Evolutionary conservation across 306 rosid genomes (phyloP).

Genomic region (Quercus bicolor): DNA sequence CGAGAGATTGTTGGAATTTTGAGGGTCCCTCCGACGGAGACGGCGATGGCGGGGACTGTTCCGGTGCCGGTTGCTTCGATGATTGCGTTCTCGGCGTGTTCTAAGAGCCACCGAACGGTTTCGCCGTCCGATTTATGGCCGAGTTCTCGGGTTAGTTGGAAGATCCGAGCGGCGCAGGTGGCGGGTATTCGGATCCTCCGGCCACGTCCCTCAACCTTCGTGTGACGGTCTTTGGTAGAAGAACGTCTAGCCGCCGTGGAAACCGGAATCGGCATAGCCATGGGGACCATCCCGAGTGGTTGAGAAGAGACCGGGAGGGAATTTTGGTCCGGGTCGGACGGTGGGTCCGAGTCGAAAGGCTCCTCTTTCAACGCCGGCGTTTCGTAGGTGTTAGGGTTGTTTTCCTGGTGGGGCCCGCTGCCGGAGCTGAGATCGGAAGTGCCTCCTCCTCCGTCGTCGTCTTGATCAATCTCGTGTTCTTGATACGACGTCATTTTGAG

Average conservation of each 20-base stretch:
- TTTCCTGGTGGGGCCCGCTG: constrained; percentile 24
- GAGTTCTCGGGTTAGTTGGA: constrained; percentile 44
- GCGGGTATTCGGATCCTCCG: constrained; percentile 54
- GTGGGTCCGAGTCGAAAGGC: constrained; percentile 30
- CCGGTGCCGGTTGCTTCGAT: constrained; percentile 50
- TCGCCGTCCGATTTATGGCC: constrained; percentile 54
- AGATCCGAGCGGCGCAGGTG: constrained; percentile 48
- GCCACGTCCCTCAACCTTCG: constrained; percentile 51
- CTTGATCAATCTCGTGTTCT: constrained; percentile 24
- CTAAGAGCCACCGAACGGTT: constrained; percentile 50
- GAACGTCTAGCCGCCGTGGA: constrained; percentile 15
- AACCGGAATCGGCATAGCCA: constrained; percentile 19
- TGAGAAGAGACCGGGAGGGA: background rate
- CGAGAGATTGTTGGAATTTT: constrained; percentile 37
- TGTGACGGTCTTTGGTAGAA: constrained; percentile 51
- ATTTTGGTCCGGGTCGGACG: constrained; percentile 12
- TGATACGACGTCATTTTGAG: constrained; percentile 24
- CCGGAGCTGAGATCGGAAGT: constrained; percentile 42
- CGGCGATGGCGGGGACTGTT: constrained; percentile 49
- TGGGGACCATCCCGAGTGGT: constrained; percentile 27
- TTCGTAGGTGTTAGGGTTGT: background rate
- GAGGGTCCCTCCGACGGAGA: constrained; percentile 42
- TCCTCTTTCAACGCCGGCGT: constrained; percentile 26
- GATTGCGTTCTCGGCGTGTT: constrained; percentile 44
- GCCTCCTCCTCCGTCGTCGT: constrained; percentile 34